phyloP scores from a whole-genome alignment of 2,329 filamentous ascomycete genomes.

The Zymoseptoria passerinii region DNA sequence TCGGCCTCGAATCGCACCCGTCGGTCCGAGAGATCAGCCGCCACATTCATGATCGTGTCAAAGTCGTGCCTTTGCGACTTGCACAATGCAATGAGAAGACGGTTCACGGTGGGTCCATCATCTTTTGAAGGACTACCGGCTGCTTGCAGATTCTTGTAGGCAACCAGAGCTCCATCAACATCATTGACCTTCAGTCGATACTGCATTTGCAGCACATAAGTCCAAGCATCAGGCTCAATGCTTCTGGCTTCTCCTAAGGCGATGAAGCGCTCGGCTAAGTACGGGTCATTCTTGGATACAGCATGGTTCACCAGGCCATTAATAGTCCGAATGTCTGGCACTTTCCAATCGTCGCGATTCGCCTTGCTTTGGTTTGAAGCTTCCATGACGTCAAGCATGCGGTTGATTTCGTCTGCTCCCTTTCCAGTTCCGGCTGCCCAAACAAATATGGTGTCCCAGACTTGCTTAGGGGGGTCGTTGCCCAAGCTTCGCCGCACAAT shows the following conservation, averaged over 20 bases:
- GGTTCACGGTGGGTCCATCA: conserved; percentile 59
- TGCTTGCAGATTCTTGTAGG: conserved; percentile 56
- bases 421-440: conserved; percentile 68
- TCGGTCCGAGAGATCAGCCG: conserved; percentile 63
- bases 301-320: conserved; percentile 69
- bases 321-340: conserved; percentile 62
- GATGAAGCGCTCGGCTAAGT: conserved; percentile 66
- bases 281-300: conserved; percentile 59
- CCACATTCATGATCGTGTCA: conserved; percentile 62
- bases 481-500: conserved; percentile 43
- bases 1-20: conserved; percentile 61
- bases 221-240: conserved; percentile 59
- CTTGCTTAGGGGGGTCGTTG: conserved; percentile 22
- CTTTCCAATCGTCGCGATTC: conserved; percentile 39
- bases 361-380: conserved; percentile 17
- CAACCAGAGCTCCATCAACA: conserved; percentile 57
- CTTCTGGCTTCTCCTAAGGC: conserved; percentile 56
- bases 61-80: conserved; percentile 53
- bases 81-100: conserved; percentile 63
- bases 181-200: conserved; percentile 68
- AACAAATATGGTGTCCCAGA: conserved; percentile 66
- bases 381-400: conserved; percentile 62
- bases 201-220: conserved; percentile 65
- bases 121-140: conserved; percentile 49
- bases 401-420: conserved; percentile 61